These are phyloP conservation scores for Russula ochroleuca DNA, from an alignment of 768 basidiomycete species.

Conservation along the genomic window DNA sequence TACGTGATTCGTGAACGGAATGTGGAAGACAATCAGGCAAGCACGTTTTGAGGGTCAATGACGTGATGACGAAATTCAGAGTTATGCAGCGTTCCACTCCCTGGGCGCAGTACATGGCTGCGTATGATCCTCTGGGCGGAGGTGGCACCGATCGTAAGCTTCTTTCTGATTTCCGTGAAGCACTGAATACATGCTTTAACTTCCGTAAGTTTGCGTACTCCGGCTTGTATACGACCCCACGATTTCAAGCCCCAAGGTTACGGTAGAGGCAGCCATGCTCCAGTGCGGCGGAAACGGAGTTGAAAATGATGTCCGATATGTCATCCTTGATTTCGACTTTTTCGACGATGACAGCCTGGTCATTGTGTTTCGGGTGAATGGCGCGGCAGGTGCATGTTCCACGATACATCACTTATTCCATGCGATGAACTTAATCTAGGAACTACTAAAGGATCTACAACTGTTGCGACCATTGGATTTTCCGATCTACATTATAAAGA, in stretches of 20 bases:
- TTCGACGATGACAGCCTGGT: constrained; percentile 72
- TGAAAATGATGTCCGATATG: constrained; percentile 40
- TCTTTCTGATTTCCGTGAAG: constrained; percentile 27
- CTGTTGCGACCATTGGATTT: constrained; percentile 63
- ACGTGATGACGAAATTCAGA: constrained; percentile 21
- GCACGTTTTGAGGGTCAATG: constrained; percentile 16
- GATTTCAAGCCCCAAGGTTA: constrained; percentile 38
- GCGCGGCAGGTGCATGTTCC: constrained; percentile 45
- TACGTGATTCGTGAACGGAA: constrained; percentile 27
- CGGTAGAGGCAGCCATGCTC: constrained; percentile 46
- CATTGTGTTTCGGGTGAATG: constrained; percentile 54
- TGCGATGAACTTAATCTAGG: constrained; percentile 22
- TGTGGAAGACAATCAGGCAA: constrained; percentile 26
- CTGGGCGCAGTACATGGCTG: constrained; percentile 25
- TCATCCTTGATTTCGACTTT: constrained; percentile 66
- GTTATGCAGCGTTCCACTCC: constrained; percentile 13
- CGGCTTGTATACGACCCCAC: constrained; percentile 49
- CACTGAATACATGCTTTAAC: constrained; percentile 18
- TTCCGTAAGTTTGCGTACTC: constrained; percentile 50
- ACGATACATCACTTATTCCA: constrained; percentile 27
- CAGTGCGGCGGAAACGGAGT: constrained; percentile 46
- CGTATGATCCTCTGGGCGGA: constrained; percentile 20
- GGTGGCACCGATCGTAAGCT: constrained; percentile 47
- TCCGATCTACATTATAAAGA: constrained; percentile 55
- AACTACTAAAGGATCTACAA: constrained; percentile 46